Evolutionary conservation across 768 basidiomycete genomes (phyloP).

Genomic region (Termitomyces sp.): DNA sequence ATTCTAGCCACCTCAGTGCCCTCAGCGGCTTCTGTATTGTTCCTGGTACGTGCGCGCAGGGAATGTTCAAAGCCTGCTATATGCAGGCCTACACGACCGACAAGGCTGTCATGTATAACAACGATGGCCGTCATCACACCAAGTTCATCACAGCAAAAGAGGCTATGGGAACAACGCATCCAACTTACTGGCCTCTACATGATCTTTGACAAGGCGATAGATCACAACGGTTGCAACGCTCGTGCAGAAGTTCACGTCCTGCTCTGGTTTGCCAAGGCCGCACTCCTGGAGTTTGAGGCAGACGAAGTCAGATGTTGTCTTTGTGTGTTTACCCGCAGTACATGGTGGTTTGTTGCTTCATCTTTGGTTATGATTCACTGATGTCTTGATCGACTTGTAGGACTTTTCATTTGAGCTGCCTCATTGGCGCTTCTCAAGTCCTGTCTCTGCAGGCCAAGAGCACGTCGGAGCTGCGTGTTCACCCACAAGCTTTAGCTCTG

Average conservation of each 20-base stretch:
- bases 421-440: too few relatives aligned
- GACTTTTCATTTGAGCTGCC: too few relatives aligned
- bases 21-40: too few relatives aligned
- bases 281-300: not conserved
- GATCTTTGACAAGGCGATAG: not conserved
- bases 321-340: not conserved
- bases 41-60: too few relatives aligned
- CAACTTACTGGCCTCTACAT: constrained; percentile 1
- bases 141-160: constrained; percentile 9
- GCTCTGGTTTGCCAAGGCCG: not conserved
- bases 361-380: too few relatives aligned
- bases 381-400: too few relatives aligned
- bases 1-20: too few relatives aligned
- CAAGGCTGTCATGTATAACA: constrained; percentile 2
- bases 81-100: constrained; percentile 11
- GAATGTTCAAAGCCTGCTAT: not conserved
- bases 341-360: too few relatives aligned
- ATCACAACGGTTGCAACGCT: constrained; percentile 1
- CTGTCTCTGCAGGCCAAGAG: too few relatives aligned
- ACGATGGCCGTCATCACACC: not conserved
- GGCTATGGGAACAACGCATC: constrained; percentile 4
- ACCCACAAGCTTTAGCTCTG: too few relatives aligned
- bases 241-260: not conserved
- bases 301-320: not conserved
- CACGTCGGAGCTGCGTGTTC: too few relatives aligned